phyloP scores from a whole-genome alignment of 2,329 filamentous ascomycete species.

The Coniochaeta ligniaria region DNA sequence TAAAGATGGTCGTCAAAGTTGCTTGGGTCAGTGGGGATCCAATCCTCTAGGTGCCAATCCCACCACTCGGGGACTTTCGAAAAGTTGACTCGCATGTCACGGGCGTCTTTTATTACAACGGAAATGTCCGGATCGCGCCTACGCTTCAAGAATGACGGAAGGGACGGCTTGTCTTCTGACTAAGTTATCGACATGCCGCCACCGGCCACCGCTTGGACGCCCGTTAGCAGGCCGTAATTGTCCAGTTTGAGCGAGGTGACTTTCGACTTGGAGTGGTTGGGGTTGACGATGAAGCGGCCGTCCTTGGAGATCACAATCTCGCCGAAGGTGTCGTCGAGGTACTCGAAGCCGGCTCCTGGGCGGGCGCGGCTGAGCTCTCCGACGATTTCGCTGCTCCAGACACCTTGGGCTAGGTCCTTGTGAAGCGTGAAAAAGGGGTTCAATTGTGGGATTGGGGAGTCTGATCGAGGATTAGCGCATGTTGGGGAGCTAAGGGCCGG shows the following conservation, averaged over 20 bases:
- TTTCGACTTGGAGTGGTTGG: conserved; percentile 44
- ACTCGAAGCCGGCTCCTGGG: conserved; percentile 50
- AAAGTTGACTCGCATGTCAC: too few species aligned
- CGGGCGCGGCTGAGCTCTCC: conserved; percentile 50
- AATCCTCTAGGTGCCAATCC: too few species aligned
- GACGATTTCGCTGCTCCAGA: conserved; percentile 66
- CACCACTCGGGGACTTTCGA: too few species aligned
- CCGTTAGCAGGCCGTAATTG: conserved; percentile 45
- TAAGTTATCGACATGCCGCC: conserved; percentile 27
- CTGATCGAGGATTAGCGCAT: conserved; percentile 26
- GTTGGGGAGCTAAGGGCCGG: background rate
- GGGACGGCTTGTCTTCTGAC: background rate
- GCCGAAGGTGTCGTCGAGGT: conserved; percentile 58
- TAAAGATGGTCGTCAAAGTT: too few species aligned
- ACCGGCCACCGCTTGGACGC: conserved; percentile 5
- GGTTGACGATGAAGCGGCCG: conserved; percentile 47
- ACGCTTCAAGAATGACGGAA: background rate
- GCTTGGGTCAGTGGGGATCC: too few species aligned
- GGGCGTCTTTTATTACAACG: background rate
- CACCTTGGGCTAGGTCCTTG: conserved; percentile 54
- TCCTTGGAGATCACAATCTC: conserved; percentile 53
- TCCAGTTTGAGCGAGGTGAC: conserved; percentile 49
- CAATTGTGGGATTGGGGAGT: conserved; percentile 61
- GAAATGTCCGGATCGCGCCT: background rate
- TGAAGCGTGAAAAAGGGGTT: conserved; percentile 67